phyloP scores from a whole-genome alignment of 768 basidiomycete genomes.

The Mycena maculata region DNA sequence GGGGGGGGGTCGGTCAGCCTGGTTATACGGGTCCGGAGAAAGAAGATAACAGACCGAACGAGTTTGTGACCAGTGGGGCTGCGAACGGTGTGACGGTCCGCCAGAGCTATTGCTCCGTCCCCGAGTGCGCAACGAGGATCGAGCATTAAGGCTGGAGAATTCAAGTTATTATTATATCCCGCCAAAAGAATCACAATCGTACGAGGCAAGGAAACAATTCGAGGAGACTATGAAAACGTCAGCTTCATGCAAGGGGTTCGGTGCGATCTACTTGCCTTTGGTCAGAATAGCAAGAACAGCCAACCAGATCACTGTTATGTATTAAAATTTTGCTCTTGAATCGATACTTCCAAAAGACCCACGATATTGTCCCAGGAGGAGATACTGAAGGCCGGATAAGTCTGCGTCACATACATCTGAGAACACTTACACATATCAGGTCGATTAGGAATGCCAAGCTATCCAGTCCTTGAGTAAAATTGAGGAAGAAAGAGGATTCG shows the following conservation, averaged over 20 bases:
- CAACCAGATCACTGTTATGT: conserved; percentile 32
- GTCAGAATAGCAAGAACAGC: conserved; percentile 32
- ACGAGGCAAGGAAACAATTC: conserved; percentile 35
- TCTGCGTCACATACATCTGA: neutral
- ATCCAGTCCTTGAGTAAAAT: neutral
- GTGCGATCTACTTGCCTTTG: conserved; percentile 13
- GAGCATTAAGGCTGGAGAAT: conserved; percentile 30
- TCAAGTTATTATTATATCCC: neutral
- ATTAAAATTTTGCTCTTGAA: neutral
- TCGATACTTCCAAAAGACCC: neutral
- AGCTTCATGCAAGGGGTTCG: neutral
- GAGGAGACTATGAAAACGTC: conserved; percentile 25
- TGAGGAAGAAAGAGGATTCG: neutral
- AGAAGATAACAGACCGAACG: conserved; percentile 14
- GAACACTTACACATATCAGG: conserved; percentile 26
- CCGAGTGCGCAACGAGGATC: conserved; percentile 18
- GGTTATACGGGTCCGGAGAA: neutral
- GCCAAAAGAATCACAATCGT: neutral
- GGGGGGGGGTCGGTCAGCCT: neutral
- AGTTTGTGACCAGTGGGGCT: conserved; percentile 8
- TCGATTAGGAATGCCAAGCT: conserved; percentile 32
- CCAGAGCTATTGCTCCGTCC: conserved; percentile 6
- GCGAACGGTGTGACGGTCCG: neutral
- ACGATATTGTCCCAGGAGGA: conserved; percentile 33
- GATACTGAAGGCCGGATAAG: conserved; percentile 23